Base-by-base conservation (phyloP, 2,329 filamentous ascomycete species). In the Aspergillus transmontanensis region DNA sequence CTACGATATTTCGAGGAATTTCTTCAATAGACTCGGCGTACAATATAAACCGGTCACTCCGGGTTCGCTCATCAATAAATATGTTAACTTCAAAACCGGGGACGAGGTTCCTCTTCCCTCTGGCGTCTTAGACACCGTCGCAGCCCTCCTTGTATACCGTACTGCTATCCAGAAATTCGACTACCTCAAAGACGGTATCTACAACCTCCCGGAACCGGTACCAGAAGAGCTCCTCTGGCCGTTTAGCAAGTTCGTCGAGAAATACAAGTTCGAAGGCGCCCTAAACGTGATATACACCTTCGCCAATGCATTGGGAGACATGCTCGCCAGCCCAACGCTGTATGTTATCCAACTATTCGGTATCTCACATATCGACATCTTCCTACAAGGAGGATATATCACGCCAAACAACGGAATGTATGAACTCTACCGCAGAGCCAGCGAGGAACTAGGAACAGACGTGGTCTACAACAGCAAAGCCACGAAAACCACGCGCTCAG, bases 161-260 rank as follows among this genome's bases (percentile, higher is more conserved):
- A 12, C 16, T 5, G 61, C 65, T 2, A 60, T 68, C 14, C 41
- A 65, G 10, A 53, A 66, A 43, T 69, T 58, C 57, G 45, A 60
- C 19, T 66, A 50, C 16, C 57, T 67, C 19, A 19, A 56, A 10
- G 54, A 57, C 11, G 61, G 63, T 10, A 28, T 46, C 4, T 70
- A 82, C 62, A 79, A 83, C 28, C 72, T 84, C 0, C 79, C 82
- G 0, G 68, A 74, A 14, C 69, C 69, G 1, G 66, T 72, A 3
- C 66, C 68, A 2, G 66, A 65, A 6, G 67, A 66, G 2, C 60
- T 72, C 0, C 50, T 68, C 0, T 60, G 69, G 1, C 67, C 70
- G 0, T 66, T 72, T 11, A 48, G 64, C 0, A 59, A 71, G 6
- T 71, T 72, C 26, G 51, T 71, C 14, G 11, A 61, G 5, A 62